A percentile compares a stretch with the other conserved stretches of the same genome.
Evolutionary conservation across 139 green algal species (phyloP).

Genomic region (Chara braunii): DNA sequence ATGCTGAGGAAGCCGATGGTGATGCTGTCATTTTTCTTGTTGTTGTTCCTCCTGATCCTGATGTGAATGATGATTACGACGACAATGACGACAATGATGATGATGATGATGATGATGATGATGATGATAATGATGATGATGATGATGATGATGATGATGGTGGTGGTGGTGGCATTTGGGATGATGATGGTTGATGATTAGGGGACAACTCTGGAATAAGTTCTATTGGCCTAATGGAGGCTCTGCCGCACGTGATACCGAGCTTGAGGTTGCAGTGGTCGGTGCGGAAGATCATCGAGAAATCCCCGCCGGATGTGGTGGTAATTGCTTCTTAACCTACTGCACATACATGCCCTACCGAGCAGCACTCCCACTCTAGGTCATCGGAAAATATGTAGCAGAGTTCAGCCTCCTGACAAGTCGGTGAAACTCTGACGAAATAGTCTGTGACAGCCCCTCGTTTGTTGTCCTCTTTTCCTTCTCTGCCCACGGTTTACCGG

Average conservation of each 20-base stretch:
- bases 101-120: constrained; percentile 35
- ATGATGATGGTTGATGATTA: constrained; percentile 21
- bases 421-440: too few relatives aligned
- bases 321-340: constrained; percentile 11
- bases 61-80: constrained; percentile 8
- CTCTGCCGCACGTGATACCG: constrained; percentile 36
- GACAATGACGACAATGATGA: constrained; percentile 17
- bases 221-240: constrained; percentile 40
- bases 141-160: constrained; percentile 25
- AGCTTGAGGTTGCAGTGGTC: constrained; percentile 18
- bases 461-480: too few relatives aligned
- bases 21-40: neutral
- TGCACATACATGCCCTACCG: neutral
- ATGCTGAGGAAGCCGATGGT: neutral
- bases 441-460: too few relatives aligned
- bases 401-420: too few relatives aligned
- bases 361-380: neutral
- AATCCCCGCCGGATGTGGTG: constrained; percentile 32
- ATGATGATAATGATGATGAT: constrained; percentile 39
- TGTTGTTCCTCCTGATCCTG: neutral
- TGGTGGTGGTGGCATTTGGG: constrained; percentile 19
- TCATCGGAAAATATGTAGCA: too few relatives aligned
- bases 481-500: too few relatives aligned
- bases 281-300: constrained; percentile 10
- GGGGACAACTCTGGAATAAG: constrained; percentile 31